Evolutionary conservation across 1,284 basidiomycete genomes (phyloP).

Genomic region (Tilletia horrida): DNA sequence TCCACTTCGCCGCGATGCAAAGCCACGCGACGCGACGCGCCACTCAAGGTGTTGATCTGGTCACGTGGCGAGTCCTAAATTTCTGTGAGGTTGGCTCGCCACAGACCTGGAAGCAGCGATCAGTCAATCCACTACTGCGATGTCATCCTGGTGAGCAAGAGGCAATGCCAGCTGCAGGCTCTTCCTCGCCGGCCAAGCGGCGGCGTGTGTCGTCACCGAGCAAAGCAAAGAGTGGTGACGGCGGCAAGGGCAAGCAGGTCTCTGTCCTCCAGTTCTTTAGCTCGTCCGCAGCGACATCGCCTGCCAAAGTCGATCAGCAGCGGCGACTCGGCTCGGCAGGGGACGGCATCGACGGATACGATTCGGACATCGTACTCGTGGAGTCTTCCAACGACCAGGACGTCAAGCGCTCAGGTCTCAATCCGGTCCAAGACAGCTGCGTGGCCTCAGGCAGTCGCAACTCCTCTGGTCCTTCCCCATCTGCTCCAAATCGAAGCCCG

Average conservation of each 20-base stretch:
- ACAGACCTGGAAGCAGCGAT: neutral
- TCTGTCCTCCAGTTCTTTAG: slow-evolving; percentile 6
- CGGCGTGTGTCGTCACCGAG: neutral
- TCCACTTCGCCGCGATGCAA: neutral
- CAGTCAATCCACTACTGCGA: neutral
- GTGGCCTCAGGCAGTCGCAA: neutral
- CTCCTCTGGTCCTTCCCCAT: neutral
- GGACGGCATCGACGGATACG: neutral
- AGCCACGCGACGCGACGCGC: slow-evolving; percentile 15
- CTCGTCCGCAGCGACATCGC: neutral
- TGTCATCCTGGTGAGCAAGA: no score
- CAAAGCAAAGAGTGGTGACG: neutral
- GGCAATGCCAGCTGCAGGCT: no score
- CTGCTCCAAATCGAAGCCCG: neutral
- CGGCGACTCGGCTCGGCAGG: neutral
- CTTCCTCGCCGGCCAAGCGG: slow-evolving; percentile 5
- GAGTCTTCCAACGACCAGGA: neutral
- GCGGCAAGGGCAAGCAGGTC: neutral
- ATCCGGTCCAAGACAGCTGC: no score
- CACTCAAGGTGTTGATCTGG: neutral
- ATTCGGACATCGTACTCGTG: neutral
- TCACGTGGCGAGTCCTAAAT: neutral
- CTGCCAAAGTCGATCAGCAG: neutral
- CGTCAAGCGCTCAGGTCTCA: neutral
- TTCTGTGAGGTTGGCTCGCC: no score